These are phyloP conservation scores for Wickerhamomyces queroliae DNA, from an alignment of 805 yeast genomes.

Conservation along the genomic window DNA sequence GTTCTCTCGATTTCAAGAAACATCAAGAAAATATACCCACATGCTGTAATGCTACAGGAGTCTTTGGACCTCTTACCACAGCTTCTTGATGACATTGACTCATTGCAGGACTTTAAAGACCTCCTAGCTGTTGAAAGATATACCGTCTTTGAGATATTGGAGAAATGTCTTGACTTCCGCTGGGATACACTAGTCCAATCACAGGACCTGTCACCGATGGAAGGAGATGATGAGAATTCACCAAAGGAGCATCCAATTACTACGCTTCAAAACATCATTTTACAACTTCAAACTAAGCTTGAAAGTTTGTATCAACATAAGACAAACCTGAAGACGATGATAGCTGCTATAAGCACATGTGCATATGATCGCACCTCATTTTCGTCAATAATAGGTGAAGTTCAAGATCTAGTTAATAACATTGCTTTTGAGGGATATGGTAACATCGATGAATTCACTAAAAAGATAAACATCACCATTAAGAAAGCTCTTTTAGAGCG, in stretches of 20 bases:
- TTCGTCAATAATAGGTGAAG: constrained; percentile 9
- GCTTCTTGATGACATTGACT: constrained; percentile 24
- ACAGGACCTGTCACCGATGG: constrained; percentile 36
- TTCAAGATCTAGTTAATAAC: constrained; percentile 32
- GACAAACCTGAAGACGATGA: constrained; percentile 10
- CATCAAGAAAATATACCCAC: constrained; percentile 49
- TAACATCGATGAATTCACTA: constrained; percentile 27
- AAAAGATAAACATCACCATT: constrained; percentile 28
- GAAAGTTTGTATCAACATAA: constrained; percentile 26
- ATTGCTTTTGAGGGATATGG: constrained; percentile 31
- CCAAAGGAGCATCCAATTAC: constrained; percentile 24
- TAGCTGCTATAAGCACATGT: constrained; percentile 24
- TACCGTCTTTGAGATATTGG: constrained; percentile 28
- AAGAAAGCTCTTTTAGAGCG: constrained; percentile 23
- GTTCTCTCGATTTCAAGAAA: constrained; percentile 41
- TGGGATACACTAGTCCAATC: constrained; percentile 54
- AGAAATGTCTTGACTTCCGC: constrained; percentile 29
- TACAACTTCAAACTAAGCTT: constrained; percentile 24
- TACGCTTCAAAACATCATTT: constrained; percentile 26
- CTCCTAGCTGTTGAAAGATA: constrained; percentile 32
- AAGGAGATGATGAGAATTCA: constrained; percentile 19
- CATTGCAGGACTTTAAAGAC: constrained; percentile 35
- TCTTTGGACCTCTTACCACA: constrained; percentile 36
- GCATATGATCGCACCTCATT: constrained; percentile 19
- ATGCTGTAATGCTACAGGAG: constrained; percentile 49